Conservation (phyloP, 352 stramenopile species). For the Phytopythium montanum region DNA sequence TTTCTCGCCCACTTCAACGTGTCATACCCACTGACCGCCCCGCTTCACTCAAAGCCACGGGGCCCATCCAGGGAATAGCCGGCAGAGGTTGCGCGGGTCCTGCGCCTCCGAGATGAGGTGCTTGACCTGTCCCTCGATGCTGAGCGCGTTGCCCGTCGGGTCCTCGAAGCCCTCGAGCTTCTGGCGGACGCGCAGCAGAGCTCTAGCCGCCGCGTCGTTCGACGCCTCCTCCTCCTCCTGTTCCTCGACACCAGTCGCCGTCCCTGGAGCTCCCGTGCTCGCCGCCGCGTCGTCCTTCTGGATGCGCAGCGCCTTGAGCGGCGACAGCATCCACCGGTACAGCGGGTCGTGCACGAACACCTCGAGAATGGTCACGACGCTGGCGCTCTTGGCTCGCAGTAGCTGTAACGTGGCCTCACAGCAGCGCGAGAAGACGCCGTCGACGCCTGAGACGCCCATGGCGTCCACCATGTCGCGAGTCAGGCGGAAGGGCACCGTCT, state of each 20-base stretch:
- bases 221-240: conserved; percentile 17
- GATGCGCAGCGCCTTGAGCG: conserved; percentile 84
- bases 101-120: conserved; percentile 95
- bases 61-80: conserved; percentile 95
- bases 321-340: conserved; percentile 96
- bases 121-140: conserved; percentile 98
- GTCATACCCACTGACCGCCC: background rate
- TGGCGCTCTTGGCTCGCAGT: conserved; percentile 91
- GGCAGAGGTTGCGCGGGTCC: conserved; percentile 95
- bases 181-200: conserved; percentile 95
- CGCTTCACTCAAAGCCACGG: conserved; percentile 85
- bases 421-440: conserved; percentile 94
- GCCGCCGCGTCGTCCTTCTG: conserved; percentile 48
- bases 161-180: conserved; percentile 99
- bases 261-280: conserved; percentile 5
- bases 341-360: conserved; percentile 99
- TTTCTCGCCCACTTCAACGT: background rate
- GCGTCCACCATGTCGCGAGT: conserved; percentile 99
- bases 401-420: conserved; percentile 93
- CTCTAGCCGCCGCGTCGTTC: conserved; percentile 89
- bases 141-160: conserved; percentile 94
- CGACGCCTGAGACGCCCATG: conserved; percentile 96
- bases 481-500: conserved; percentile 99
- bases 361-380: conserved; percentile 98
- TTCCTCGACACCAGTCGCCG: conserved; percentile 11